Base-by-base conservation (phyloP, 2,329 filamentous ascomycete genomes). In the Calonectria hawksworthii region DNA sequence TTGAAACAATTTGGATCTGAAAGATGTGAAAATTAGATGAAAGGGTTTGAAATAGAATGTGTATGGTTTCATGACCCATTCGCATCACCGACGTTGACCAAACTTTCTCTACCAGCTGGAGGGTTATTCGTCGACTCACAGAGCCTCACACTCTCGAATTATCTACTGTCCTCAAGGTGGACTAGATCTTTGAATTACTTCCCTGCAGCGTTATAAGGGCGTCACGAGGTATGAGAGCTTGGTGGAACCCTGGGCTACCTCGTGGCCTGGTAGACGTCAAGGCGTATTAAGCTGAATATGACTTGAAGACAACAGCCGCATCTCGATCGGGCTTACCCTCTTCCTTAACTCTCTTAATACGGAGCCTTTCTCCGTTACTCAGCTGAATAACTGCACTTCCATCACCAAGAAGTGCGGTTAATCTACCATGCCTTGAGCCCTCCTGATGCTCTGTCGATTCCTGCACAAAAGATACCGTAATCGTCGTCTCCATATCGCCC, bases 271-370 rank as follows among this genome's bases (percentile, higher is more conserved):
- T 36, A 23, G 10, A 23, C n/a, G 6, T 23, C 14, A 52, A 30
- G 21, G 10, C 8, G n/a, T 10, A 28, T 23, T 18, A 41, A 18
- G 23, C 26, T 9, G 74, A 5, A 41, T 79, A 81, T 3, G 68
- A 67, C 70, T 70, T 80, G 21, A 85, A 64, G 11, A 75, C 82
- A 51, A 59, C 38, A 3, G 75, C 78, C 2, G 83, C 83, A 56
- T 74, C 70, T 63, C 80, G 79, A 52, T 82, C 80, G 1, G 70
- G 71, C 64, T 80, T 83, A 4, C 84, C 84, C 52, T 85, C 84
- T 32, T 85, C 82, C 68, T 84, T 85, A 5, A 84, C 78, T 38
- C 73, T 80, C 47, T 54, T 76, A 7, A 86, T 80, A n/a, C 76
- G 77, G 1, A 86, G 66, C 73, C 81, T 75, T 2, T 51, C 75